Percentiles rank a stretch among this genome's conserved stretches.
Evolutionary conservation across 225 moss, liverwort and hornwort genomes (phyloP).

Genomic region (Anthoceros angustus): DNA sequence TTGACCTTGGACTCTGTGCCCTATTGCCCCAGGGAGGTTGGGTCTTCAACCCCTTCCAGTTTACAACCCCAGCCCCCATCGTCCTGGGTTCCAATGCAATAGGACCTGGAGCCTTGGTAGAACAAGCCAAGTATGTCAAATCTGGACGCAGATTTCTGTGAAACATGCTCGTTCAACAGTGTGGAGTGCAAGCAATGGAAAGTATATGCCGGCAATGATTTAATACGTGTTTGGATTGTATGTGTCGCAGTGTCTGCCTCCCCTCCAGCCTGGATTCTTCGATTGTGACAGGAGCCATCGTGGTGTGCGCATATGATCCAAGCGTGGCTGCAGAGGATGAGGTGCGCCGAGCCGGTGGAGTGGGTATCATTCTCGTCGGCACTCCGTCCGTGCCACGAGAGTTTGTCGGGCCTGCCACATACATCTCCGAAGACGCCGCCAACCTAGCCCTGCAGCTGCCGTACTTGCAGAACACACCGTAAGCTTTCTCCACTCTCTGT

Average conservation of each 20-base stretch:
- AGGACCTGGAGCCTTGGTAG: background rate
- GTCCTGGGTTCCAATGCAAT: background rate
- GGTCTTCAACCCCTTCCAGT: background rate
- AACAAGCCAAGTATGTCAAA: background rate
- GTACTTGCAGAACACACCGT: slow-evolving; percentile 4
- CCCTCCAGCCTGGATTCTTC: background rate
- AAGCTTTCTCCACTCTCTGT: background rate
- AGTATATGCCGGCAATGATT: background rate
- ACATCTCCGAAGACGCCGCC: background rate
- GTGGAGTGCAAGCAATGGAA: no score
- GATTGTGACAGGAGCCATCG: background rate
- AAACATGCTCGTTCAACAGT: no score
- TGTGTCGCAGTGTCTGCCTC: background rate
- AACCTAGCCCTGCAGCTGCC: background rate
- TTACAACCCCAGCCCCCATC: background rate
- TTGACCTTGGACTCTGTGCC: background rate
- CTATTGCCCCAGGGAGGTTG: background rate
- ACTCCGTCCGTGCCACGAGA: background rate
- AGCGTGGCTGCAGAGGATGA: background rate
- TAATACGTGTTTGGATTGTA: background rate
- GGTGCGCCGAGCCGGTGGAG: background rate
- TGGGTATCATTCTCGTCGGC: slow-evolving; percentile 4
- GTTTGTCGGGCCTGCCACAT: background rate
- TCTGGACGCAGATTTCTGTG: no score
- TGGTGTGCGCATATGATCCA: background rate